Conservation (phyloP, 306 rosid genomes). For the Prunus armeniaca region DNA sequence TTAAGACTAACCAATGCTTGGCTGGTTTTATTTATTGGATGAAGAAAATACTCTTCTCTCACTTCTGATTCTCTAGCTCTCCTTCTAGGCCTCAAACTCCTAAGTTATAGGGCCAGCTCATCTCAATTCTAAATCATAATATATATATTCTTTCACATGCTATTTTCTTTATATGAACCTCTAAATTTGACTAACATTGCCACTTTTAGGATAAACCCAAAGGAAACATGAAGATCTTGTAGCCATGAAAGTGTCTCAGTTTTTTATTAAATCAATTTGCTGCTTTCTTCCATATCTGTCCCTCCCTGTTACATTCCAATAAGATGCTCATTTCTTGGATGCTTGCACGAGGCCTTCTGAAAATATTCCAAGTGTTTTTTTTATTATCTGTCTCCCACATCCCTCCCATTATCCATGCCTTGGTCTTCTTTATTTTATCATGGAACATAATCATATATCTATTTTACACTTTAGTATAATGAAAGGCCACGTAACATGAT, state of each 20-base stretch:
- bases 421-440: background rate
- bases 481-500: background rate
- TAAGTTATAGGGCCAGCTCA: background rate
- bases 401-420: background rate
- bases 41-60: background rate
- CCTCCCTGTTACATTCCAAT: conserved; percentile 5
- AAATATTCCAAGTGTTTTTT: background rate
- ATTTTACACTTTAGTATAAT: background rate
- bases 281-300: background rate
- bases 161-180: background rate
- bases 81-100: background rate
- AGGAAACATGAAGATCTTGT: background rate
- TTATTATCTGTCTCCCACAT: background rate
- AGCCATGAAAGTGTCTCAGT: background rate
- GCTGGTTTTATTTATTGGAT: background rate
- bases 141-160: background rate
- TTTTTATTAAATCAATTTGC: background rate
- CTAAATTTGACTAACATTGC: background rate
- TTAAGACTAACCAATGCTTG: too few relatives aligned
- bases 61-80: background rate
- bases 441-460: background rate
- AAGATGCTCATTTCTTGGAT: background rate
- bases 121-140: background rate
- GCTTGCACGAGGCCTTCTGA: background rate
- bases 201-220: background rate